Base-by-base conservation (phyloP, 2,329 filamentous ascomycete species). In the Paecilomyces sp. region DNA sequence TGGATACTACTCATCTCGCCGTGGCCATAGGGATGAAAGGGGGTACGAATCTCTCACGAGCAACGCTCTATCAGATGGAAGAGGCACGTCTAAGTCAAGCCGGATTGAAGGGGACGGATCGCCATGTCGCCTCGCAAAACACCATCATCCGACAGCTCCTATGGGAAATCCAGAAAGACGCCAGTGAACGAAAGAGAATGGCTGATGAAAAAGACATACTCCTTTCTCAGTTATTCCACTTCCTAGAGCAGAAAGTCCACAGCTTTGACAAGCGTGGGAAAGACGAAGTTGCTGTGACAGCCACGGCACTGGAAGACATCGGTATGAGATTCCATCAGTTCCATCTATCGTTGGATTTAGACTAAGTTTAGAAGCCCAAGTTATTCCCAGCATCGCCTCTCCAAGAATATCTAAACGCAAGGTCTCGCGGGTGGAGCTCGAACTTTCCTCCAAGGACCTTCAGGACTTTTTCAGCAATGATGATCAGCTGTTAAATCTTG, bases 131-230 rank as follows among this genome's bases (percentile, higher is more conserved):
- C 1, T 68, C 72, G 3, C 71, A 75, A 58, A 74, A 71, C 25
- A 71, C 72, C 18, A 65, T 74, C 33, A 73, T 69, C 2, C 69
- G 71, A 11, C 72, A 71, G 25, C 57, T 75, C 25, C 72, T 75
- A 22, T 75, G 71, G 71, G 72, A 74, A 28, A 73, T 74, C 8
- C 72, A 73, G 58, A 66, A 70, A 36, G 68, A 74, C 57, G 68
- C 67, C 4, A 67, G 66, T 7, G 63, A 70, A 28, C 68, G 72
- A n/a, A 58, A 58, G 25, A 63, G 63, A 15, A 65, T 74, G 56
- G 62, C 62, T 34, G 57, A 66, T 18, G 67, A 67, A 3, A 64
- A 69, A 51, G 66, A 68, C 12, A 58, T 61, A 15, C 65, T 73
- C 15, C 61, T 75, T 50, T 59, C 64, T 22, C 61, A 69, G 24